These are phyloP conservation scores for Eimeria sp. DNA, from an alignment of 169 alveolate genomes.

Conservation along the genomic window DNA sequence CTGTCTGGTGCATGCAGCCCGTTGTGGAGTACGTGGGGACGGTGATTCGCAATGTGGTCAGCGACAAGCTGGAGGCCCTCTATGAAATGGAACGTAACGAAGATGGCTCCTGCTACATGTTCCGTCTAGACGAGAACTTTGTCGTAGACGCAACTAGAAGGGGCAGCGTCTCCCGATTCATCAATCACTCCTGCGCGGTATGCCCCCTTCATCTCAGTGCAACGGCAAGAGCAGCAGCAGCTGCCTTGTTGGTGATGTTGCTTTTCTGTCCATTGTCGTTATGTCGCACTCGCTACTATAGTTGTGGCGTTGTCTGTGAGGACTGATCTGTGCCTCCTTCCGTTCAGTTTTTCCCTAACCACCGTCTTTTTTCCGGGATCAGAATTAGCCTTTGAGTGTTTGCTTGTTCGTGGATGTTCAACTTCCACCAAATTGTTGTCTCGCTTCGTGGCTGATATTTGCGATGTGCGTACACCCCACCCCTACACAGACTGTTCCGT, in stretches of 20 bases:
- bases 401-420: background rate
- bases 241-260: background rate
- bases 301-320: background rate
- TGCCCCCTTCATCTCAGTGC: background rate
- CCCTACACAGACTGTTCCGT: too few species aligned
- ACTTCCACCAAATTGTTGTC: background rate
- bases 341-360: background rate
- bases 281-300: background rate
- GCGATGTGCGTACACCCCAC: slow-evolving; percentile 91
- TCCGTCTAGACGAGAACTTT: slow-evolving; percentile 94
- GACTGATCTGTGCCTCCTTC: background rate
- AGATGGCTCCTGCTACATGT: slow-evolving; percentile 95
- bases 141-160: slow-evolving; percentile 98
- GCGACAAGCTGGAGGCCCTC: slow-evolving; percentile 93
- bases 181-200: slow-evolving; percentile 98
- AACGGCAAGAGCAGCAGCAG: background rate
- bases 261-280: background rate
- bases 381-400: background rate
- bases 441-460: background rate
- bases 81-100: slow-evolving; percentile 91
- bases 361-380: background rate
- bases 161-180: slow-evolving; percentile 98
- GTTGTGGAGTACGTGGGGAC: slow-evolving; percentile 97
- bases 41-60: slow-evolving; percentile 93
- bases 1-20: slow-evolving; percentile 83